Conservation (phyloP, 2,329 filamentous ascomycete species). For the Penicillium sp. region DNA sequence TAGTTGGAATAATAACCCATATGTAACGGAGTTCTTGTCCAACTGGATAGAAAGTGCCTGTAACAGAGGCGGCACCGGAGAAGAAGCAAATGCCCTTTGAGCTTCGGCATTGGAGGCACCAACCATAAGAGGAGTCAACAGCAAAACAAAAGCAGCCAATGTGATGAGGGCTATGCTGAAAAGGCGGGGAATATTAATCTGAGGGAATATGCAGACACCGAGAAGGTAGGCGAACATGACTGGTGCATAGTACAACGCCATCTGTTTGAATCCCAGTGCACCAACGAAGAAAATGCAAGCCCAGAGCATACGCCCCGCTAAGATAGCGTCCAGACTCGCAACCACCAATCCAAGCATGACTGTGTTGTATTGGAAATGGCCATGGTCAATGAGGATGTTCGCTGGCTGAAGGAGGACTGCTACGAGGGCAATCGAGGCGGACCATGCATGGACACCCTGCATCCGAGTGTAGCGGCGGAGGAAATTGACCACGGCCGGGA, state of each 20-base stretch:
- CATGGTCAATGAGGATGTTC: conserved; percentile 88
- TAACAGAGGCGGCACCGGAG: conserved; percentile 62
- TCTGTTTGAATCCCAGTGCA: conserved; percentile 97
- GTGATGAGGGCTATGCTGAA: conserved; percentile 74
- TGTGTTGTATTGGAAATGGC: conserved; percentile 97
- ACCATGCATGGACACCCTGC: conserved; percentile 76
- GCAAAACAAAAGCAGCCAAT: conserved; percentile 65
- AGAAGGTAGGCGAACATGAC: conserved; percentile 88
- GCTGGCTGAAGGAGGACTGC: conserved; percentile 91
- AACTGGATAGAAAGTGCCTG: conserved; percentile 57
- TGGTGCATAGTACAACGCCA: conserved; percentile 96
- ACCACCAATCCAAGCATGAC: conserved; percentile 94
- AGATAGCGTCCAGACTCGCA: conserved; percentile 81
- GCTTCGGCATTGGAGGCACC: conserved; percentile 69
- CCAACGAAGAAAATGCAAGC: conserved; percentile 89
- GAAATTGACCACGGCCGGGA: conserved; percentile 83
- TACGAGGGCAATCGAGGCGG: conserved; percentile 76
- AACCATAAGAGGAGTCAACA: conserved; percentile 72
- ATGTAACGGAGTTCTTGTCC: conserved; percentile 66
- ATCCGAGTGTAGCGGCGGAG: conserved; percentile 75
- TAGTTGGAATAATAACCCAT: conserved; percentile 72
- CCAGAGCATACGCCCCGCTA: conserved; percentile 83
- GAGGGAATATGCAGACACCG: conserved; percentile 77
- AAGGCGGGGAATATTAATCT: conserved; percentile 65
- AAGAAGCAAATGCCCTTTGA: conserved; percentile 61